A percentile compares a stretch with the other conserved stretches of the same genome.
Evolutionary conservation across 2,329 filamentous ascomycete species (phyloP).

Genomic region (Fusarium siculi): DNA sequence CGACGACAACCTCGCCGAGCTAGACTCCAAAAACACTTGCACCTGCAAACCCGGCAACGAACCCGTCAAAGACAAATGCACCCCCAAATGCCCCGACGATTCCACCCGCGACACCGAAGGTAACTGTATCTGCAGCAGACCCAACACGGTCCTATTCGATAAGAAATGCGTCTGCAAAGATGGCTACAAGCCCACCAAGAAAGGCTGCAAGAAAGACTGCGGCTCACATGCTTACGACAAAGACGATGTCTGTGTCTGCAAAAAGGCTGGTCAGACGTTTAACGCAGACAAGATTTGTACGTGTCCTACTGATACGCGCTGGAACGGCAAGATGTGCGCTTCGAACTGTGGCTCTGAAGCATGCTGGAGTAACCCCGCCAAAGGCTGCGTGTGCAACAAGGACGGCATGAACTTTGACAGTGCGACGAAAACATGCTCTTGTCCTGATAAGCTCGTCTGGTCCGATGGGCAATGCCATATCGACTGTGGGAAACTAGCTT

Average conservation of each 20-base stretch:
- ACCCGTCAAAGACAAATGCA: neutral
- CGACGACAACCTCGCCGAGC: neutral
- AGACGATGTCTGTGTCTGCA: neutral
- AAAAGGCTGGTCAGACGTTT: neutral
- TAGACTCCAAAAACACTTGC: neutral
- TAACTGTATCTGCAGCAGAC: neutral
- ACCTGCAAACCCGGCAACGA: neutral
- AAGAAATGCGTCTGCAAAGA: neutral
- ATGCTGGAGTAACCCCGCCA: neutral
- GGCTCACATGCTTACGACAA: neutral
- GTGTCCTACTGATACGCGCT: neutral
- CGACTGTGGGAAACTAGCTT: neutral
- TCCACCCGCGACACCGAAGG: neutral
- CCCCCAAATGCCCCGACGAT: neutral
- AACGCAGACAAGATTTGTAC: neutral
- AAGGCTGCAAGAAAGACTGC: neutral
- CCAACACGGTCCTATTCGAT: neutral
- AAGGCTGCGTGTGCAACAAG: neutral
- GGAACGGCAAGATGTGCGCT: neutral
- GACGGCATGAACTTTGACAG: neutral
- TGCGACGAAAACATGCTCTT: neutral
- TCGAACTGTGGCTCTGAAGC: neutral
- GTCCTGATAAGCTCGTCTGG: neutral
- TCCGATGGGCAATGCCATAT: neutral
- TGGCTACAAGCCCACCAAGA: neutral